Percentiles rank a stretch among this genome's conserved stretches.
These are phyloP conservation scores for Miamiensis avidus DNA, from an alignment of 169 alveolate species.

Conservation along the genomic window DNA sequence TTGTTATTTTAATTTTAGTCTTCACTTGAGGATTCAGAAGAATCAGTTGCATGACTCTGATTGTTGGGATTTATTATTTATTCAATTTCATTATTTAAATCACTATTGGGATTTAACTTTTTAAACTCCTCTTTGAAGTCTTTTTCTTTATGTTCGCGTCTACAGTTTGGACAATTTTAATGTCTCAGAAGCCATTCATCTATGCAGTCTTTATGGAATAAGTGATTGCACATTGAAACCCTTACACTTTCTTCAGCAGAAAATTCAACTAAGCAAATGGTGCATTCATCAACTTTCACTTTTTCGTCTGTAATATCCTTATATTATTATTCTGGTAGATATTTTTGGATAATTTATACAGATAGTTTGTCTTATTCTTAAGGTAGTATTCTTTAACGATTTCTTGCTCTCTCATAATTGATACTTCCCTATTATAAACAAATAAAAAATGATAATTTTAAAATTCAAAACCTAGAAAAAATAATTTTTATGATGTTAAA, in stretches of 20 bases:
- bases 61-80: neutral
- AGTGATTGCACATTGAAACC: slow-evolving; percentile 9
- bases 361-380: neutral
- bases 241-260: slow-evolving; percentile 1
- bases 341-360: no score
- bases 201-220: slow-evolving; percentile 14
- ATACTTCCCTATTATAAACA: no score
- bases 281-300: neutral
- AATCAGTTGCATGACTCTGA: no score
- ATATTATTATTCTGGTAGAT: no score
- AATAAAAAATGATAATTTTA: no score
- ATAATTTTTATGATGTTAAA: no score
- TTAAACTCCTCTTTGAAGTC: neutral
- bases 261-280: slow-evolving; percentile 1
- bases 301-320: neutral
- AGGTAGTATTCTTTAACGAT: no score
- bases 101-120: neutral
- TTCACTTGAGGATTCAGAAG: no score
- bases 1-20: no score
- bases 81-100: no score
- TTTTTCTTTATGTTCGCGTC: slow-evolving; percentile 3
- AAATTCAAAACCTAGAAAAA: no score
- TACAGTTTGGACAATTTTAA: slow-evolving; percentile 10
- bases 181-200: slow-evolving; percentile 15
- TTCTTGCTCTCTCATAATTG: no score